Conservation (phyloP, 352 stramenopile species). For the Phytophthora tentaculata region DNA sequence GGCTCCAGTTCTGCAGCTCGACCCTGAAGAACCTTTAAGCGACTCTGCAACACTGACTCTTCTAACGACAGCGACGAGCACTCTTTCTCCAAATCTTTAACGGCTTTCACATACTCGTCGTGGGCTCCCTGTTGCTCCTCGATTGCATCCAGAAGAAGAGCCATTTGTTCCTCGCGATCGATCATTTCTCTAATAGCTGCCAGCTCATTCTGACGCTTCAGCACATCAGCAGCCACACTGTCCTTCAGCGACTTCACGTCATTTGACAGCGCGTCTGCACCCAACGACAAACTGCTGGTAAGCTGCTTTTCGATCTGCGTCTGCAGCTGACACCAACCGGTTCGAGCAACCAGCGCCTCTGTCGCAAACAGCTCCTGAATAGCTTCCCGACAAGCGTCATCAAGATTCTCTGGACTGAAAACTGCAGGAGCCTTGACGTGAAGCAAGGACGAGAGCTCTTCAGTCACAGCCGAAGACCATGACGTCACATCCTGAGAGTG, state of each 20-base stretch:
- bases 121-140: conserved; percentile 77
- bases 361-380: conserved; percentile 56
- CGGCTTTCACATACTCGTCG: conserved; percentile 63
- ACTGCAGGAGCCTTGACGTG: conserved; percentile 46
- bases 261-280: conserved; percentile 43
- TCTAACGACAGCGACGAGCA: conserved; percentile 71
- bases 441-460: conserved; percentile 59
- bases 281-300: conserved; percentile 39
- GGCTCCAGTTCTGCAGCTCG: conserved; percentile 54
- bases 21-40: conserved; percentile 64
- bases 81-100: conserved; percentile 62
- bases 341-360: conserved; percentile 59
- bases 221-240: conserved; percentile 38
- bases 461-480: conserved; percentile 49
- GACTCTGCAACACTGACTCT: conserved; percentile 66
- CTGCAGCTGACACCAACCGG: conserved; percentile 66
- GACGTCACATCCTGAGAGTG: conserved; percentile 54
- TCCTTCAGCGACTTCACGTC: conserved; percentile 56
- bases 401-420: conserved; percentile 49
- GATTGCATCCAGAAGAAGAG: conserved; percentile 71
- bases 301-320: conserved; percentile 65
- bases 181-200: conserved; percentile 71
- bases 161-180: conserved; percentile 74
- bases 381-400: conserved; percentile 37
- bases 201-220: conserved; percentile 63